Conservation (phyloP, 2,329 filamentous ascomycete species). For the Zymoseptoria crescenta region DNA sequence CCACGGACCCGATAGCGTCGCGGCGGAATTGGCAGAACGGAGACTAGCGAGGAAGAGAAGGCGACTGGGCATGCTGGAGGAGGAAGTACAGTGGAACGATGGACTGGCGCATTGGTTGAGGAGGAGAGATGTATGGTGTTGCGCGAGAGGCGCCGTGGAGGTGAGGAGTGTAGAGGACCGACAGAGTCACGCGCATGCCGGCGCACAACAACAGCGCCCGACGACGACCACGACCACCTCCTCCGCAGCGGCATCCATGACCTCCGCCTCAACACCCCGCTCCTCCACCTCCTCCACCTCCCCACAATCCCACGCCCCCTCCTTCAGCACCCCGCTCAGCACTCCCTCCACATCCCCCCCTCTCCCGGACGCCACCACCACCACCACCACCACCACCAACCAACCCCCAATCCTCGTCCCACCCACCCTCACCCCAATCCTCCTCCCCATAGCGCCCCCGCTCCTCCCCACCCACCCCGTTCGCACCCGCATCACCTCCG, state of each 20-base stretch:
- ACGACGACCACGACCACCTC: neutral
- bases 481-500: slow-evolving; percentile 65
- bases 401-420: slow-evolving; percentile 7
- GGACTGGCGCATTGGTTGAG: slow-evolving; percentile 73
- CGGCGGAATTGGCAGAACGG: slow-evolving; percentile 26
- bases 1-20: slow-evolving; percentile 40
- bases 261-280: slow-evolving; percentile 24
- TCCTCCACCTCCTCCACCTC: slow-evolving; percentile 34
- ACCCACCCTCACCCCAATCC: slow-evolving; percentile 20
- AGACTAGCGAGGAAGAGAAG: slow-evolving; percentile 30
- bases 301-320: slow-evolving; percentile 2
- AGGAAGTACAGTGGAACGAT: slow-evolving; percentile 60
- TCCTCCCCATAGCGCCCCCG: slow-evolving; percentile 66
- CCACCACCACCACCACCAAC: slow-evolving; percentile 3
- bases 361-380: slow-evolving; percentile 5
- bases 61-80: slow-evolving; percentile 30
- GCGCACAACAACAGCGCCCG: neutral
- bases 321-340: slow-evolving; percentile 13
- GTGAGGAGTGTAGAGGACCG: slow-evolving; percentile 4
- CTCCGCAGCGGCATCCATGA: slow-evolving; percentile 2
- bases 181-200: neutral
- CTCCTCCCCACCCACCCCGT: slow-evolving; percentile 70
- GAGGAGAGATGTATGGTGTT: slow-evolving; percentile 77
- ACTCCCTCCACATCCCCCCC: slow-evolving; percentile 8
- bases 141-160: slow-evolving; percentile 52